A percentile compares a stretch with the other conserved stretches of the same genome.
Evolutionary conservation across 2,329 filamentous ascomycete species (phyloP).

Genomic region (Thielaviopsis euricoi): DNA sequence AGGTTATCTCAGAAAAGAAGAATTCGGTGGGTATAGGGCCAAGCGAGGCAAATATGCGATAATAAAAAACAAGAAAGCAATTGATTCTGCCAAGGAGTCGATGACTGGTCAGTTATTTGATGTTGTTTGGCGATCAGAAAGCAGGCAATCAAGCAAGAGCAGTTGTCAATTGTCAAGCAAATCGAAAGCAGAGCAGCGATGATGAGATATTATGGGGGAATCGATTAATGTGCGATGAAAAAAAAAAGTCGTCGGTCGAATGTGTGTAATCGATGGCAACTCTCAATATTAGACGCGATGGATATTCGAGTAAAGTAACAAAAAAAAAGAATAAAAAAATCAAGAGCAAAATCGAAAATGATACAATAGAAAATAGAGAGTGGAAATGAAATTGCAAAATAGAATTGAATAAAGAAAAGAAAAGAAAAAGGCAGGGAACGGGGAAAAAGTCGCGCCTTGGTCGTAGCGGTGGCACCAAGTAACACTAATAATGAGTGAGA

Average conservation of each 20-base stretch:
- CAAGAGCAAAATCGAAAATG: neutral
- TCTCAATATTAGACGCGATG: neutral
- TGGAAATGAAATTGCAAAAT: neutral
- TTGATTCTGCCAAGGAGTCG: neutral
- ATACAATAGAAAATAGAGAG: neutral
- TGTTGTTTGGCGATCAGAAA: neutral
- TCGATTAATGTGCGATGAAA: neutral
- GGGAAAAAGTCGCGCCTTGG: neutral
- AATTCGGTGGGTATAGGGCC: neutral
- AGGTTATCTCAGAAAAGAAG: neutral
- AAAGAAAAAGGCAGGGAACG: slow-evolving; percentile 3
- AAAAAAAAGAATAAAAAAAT: no score
- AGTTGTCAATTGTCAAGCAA: neutral
- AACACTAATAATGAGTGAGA: no score
- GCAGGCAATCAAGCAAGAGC: no score
- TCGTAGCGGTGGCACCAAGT: no score
- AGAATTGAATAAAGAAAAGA: neutral
- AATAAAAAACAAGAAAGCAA: neutral
- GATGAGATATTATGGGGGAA: neutral
- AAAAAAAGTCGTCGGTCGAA: slow-evolving; percentile 1
- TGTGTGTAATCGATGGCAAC: neutral
- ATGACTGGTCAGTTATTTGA: neutral
- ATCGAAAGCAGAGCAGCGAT: neutral
- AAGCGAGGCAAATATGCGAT: neutral
- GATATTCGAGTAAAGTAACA: neutral